phyloP scores from a whole-genome alignment of 345 rosid species.

The Erucastrum elatum region DNA sequence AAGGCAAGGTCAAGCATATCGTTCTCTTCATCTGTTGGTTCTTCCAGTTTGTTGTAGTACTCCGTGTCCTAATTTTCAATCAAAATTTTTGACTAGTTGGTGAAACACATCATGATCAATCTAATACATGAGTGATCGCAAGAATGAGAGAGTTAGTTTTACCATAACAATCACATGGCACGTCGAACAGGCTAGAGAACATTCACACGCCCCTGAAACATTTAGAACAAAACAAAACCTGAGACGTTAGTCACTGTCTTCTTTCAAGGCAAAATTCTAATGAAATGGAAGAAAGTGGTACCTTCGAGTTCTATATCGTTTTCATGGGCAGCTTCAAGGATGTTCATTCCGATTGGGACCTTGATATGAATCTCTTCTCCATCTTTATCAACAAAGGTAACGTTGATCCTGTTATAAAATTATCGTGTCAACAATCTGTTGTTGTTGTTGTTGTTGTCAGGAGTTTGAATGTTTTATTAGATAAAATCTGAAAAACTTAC shows the following conservation, averaged over 20 bases:
- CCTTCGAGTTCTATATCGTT: constrained; percentile 97
- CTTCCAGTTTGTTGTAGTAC: constrained; percentile 85
- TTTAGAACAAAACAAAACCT: constrained; percentile 5
- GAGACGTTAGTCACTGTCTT: neutral
- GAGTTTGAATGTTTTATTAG: neutral
- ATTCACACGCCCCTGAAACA: constrained; percentile 87
- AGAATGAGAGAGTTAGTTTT: constrained; percentile 1
- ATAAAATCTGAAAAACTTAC: constrained; percentile 47
- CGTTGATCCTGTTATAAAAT: constrained; percentile 65
- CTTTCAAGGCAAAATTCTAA: neutral
- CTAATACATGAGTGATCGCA: too few species aligned
- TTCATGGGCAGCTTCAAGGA: constrained; percentile 93
- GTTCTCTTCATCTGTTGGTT: constrained; percentile 95
- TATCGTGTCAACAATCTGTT: neutral
- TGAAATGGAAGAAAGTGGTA: constrained; percentile 20
- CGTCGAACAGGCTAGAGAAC: constrained; percentile 94
- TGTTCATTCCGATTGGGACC: constrained; percentile 87
- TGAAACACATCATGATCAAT: neutral
- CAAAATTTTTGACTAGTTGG: neutral
- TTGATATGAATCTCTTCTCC: constrained; percentile 68
- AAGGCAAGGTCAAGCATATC: constrained; percentile 99
- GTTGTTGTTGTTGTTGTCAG: neutral
- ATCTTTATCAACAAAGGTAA: constrained; percentile 84
- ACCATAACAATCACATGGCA: constrained; percentile 93
- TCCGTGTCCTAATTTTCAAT: constrained; percentile 57